These are phyloP conservation scores for Conoideocrella luteorostrata DNA, from an alignment of 2,329 filamentous ascomycete genomes.

Conservation along the genomic window DNA sequence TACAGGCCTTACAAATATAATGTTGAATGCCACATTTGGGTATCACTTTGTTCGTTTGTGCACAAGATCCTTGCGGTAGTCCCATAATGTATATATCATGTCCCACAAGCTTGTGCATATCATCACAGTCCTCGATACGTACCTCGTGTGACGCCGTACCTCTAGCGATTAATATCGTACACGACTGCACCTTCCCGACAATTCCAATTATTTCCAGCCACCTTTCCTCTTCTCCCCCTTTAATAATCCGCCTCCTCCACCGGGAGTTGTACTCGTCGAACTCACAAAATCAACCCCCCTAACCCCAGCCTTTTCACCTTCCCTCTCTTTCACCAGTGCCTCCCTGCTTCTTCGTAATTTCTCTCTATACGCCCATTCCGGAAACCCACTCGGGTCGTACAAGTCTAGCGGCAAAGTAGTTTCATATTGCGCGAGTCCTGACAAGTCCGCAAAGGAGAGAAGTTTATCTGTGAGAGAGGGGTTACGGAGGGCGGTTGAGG, in stretches of 20 bases:
- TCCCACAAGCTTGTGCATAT: not conserved
- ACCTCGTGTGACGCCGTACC: too few species aligned
- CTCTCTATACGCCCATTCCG: conserved; percentile 46
- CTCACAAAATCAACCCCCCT: conserved; percentile 44
- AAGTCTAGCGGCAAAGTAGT: conserved; percentile 51
- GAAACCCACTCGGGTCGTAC: conserved; percentile 54
- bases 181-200: not conserved
- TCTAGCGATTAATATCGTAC: not conserved
- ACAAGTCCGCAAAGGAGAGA: conserved; percentile 55
- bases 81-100: not conserved
- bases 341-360: conserved; percentile 44
- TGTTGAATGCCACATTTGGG: conserved; percentile 9
- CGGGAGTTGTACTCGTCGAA: conserved; percentile 17
- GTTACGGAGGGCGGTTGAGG: conserved; percentile 62
- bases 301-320: conserved; percentile 35
- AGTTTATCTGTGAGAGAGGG: conserved; percentile 67
- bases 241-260: conserved; percentile 16
- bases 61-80: not conserved
- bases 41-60: conserved; percentile 1
- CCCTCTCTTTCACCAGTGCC: conserved; percentile 36
- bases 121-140: not conserved
- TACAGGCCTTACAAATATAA: conserved; percentile 12
- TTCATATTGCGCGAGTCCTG: conserved; percentile 53
- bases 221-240: conserved; percentile 28
- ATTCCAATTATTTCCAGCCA: conserved; percentile 21